phyloP scores from a whole-genome alignment of 176 grass and related monocot genomes.

The Oryza glumipatula region DNA sequence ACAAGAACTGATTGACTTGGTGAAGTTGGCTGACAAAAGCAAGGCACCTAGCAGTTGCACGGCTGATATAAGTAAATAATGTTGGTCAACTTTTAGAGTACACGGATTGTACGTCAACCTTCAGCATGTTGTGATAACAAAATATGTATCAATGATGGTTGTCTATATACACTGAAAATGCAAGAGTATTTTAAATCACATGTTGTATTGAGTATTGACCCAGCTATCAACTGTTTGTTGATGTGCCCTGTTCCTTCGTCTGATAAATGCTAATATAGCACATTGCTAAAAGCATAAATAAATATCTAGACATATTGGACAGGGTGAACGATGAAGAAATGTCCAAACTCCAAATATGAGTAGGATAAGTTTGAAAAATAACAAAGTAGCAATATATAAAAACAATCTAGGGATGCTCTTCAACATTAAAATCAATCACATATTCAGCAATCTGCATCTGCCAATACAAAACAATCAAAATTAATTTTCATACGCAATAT shows the following conservation, averaged over 20 bases:
- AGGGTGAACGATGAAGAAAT: not conserved
- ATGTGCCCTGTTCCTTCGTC: slow-evolving; percentile 6
- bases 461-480: not conserved
- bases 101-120: not conserved
- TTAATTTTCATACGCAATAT: not conserved
- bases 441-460: not conserved
- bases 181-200: not conserved
- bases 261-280: not conserved
- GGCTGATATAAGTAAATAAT: slow-evolving; percentile 33
- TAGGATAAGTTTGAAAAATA: not conserved
- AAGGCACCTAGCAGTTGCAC: slow-evolving; percentile 8
- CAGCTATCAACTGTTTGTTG: not conserved
- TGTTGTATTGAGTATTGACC: not conserved
- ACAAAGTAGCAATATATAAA: not conserved
- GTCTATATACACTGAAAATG: not conserved
- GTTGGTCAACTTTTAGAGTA: slow-evolving; percentile 33
- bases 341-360: not conserved
- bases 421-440: slow-evolving; percentile 9
- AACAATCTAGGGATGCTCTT: not conserved
- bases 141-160: not conserved
- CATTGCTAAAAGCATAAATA: not conserved
- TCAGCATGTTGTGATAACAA: not conserved
- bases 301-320: not conserved
- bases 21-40: slow-evolving; percentile 32
- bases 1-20: not conserved